phyloP scores from a whole-genome alignment of 225 moss, liverwort and hornwort species.

The Pleurozium schreberi region DNA sequence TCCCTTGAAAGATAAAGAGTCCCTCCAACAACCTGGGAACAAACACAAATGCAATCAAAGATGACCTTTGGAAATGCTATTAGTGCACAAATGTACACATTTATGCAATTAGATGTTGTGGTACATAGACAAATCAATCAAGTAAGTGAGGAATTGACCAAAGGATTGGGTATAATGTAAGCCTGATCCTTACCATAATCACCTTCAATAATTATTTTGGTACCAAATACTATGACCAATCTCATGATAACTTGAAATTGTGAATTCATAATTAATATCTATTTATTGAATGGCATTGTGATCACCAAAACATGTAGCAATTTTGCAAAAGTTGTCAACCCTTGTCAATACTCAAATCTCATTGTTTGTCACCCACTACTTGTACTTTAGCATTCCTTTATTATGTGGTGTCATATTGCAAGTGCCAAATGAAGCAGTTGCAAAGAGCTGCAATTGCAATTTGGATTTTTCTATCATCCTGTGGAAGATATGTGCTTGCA shows the following conservation, averaged over 20 bases:
- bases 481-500: conserved; percentile 31
- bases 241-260: no score
- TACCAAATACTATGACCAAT: no score
- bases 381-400: no score
- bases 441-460: conserved; percentile 67
- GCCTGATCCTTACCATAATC: no score
- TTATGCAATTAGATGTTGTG: background rate
- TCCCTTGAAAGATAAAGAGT: no score
- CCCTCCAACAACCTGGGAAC: background rate
- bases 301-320: no score
- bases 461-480: conserved; percentile 59
- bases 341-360: no score
- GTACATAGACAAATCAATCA: background rate
- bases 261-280: no score
- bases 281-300: no score
- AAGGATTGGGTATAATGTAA: no score
- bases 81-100: background rate
- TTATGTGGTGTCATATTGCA: background rate
- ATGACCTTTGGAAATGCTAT: background rate
- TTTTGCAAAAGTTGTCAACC: fast-evolving
- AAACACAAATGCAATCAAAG: fast-evolving
- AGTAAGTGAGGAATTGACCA: background rate
- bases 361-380: no score
- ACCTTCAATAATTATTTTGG: background rate
- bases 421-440: conserved; percentile 77